Evolutionary conservation across 352 stramenopile species (phyloP), one percentile per base, ranked within the genome.

Genomic region (Pythium myriotylum): DNA sequence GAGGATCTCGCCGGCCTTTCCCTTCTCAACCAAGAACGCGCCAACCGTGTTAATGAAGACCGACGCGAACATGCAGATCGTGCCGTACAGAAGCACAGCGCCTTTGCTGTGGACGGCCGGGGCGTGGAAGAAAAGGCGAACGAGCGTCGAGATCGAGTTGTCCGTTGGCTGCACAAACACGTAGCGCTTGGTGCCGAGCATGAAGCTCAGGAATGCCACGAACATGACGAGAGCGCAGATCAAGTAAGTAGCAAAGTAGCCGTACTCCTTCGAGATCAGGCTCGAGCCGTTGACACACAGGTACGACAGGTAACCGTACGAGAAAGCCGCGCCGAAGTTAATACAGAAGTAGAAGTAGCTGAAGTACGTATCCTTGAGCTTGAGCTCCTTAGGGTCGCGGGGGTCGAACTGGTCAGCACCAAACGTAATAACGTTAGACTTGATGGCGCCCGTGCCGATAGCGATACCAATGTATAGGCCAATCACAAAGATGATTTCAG

Each of bases 321-420:
- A 85, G 55, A 95, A 78, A 4, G 73, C 57, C 4, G 85, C 73
- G 20, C 86, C 85, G 39, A 91, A 64, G 65, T 92, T 92, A 49
- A 92, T 79, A 40, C 66, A 73, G 68, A 76, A 92, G 72, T 95
- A 96, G 61, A 93, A 92, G 32, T 77, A 82, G 42, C 74, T 89
- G 74, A 94, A 96, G 67, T 86, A 96, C 20, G 60, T 79, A 16
- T 74, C 67, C 43, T 87, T 81, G 22, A 86, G 59, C 16, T 75
- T 70, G 29, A 69, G 56, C 60, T 88, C 76, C 10, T 51, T 48
- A 1, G 67, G 72, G 20, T 77, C 73, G n/a, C 55, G 54, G 4
- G 74, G 75, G 10, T 81, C 72, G 51, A 87, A 90, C 66, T 88
- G 79, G 62, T 88, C 78, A 19, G 70, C 66, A 29, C 66, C 66